Evolutionary conservation across 768 basidiomycete species (phyloP).

Genomic region (Leccinum variicolor): DNA sequence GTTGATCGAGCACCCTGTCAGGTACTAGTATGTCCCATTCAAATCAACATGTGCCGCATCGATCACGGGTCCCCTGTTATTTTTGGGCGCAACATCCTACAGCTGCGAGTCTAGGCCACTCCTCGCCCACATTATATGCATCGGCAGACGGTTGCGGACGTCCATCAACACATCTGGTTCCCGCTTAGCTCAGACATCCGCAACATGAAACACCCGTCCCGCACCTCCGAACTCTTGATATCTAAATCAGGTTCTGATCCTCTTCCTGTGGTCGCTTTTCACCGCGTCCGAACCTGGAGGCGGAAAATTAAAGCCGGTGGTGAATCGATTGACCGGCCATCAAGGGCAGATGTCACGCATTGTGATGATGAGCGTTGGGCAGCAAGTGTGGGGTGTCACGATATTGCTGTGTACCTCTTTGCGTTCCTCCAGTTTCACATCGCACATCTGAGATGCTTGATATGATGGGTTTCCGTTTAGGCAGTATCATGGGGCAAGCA

Average conservation of each 20-base stretch:
- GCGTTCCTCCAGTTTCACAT: too few species aligned
- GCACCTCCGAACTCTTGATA: constrained; percentile 70
- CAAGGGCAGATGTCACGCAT: constrained; percentile 94
- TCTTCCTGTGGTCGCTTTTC: constrained; percentile 93
- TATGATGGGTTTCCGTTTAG: too few species aligned
- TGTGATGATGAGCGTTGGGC: constrained; percentile 89
- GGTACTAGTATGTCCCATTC: constrained; percentile 46
- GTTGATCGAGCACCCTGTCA: constrained; percentile 90
- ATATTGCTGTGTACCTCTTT: constrained; percentile 78
- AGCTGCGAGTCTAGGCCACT: constrained; percentile 58
- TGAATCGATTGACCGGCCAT: constrained; percentile 86
- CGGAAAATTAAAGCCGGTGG: constrained; percentile 60
- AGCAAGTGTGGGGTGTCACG: constrained; percentile 81
- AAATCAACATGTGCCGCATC: constrained; percentile 1
- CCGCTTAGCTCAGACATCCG: constrained; percentile 24
- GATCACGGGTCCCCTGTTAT: constrained; percentile 5
- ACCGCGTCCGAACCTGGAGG: constrained; percentile 31
- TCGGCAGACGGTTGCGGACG: neutral
- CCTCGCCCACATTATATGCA: constrained; percentile 85
- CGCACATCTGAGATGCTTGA: too few species aligned
- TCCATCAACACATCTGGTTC: neutral
- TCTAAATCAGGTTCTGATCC: constrained; percentile 82
- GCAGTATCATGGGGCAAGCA: too few species aligned
- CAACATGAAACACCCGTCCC: constrained; percentile 39
- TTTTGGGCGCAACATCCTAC: constrained; percentile 3